Base-by-base conservation (phyloP, 148 eudicot species). In the Arbutus unedo region DNA sequence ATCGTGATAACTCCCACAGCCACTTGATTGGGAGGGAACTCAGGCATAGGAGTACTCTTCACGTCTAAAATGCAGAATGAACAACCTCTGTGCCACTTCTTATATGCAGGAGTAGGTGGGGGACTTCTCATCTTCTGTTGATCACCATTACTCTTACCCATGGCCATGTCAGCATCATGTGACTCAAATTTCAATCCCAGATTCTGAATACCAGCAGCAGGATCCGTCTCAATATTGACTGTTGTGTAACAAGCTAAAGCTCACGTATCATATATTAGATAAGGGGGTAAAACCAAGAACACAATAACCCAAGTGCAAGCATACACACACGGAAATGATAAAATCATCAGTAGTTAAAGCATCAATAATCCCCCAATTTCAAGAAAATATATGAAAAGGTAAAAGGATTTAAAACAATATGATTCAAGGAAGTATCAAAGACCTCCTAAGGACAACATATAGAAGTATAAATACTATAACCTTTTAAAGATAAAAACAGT, bases 21-120 rank as follows among this genome's bases (percentile, higher is more conserved):
- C n/a, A n/a, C n/a, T n/a, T n/a, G n/a, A n/a, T n/a, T n/a, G n/a
- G n/a, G n/a, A n/a, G n/a, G n/a, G n/a, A n/a, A n/a, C n/a, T n/a
- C n/a, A n/a, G n/a, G n/a, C n/a, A n/a, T n/a, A n/a, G n/a, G n/a
- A 81, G 84, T 50, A 81, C 89, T 93, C 73, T 93, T 94, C 79
- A 96, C 83, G 81, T 96, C 99, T 85, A 94, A 86, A 56, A 94
- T 92, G 83, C 99, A 96, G 83, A 91, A 96, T 14, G 99, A 91
- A 85, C 99, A 96, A 73, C 99, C 99, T 88, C 70, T 91, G 83
- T 94, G 99, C 68, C 91, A 91, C 89, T n/a, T n/a, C n/a, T 89
- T 96, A 74, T 93, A 92, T 85, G 94, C 87, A 82, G 94, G 93
- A 78, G 91, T 85, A 75, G 87, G 86, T 4, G 89, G 86, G 79